Percentiles rank a stretch among this genome's conserved stretches.
Evolutionary conservation across 2,329 filamentous ascomycete genomes (phyloP).

Genomic region (Cladosporium oxysporum): DNA sequence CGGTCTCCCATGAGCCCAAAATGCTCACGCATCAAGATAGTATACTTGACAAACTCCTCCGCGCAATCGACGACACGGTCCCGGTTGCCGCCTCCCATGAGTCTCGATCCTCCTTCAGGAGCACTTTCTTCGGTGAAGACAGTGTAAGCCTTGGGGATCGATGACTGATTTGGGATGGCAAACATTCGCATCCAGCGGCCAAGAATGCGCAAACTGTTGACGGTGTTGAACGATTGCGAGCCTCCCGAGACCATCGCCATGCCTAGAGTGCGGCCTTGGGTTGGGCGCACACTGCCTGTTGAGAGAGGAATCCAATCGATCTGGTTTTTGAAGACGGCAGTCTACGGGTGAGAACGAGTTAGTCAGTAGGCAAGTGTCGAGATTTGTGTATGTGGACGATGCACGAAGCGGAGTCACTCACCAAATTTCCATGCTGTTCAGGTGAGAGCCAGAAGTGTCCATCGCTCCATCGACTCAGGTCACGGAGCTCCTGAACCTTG

Average conservation of each 20-base stretch:
- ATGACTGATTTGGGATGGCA: constrained; percentile 65
- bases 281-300: constrained; percentile 63
- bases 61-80: constrained; percentile 46
- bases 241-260: constrained; percentile 65
- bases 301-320: constrained; percentile 70
- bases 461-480: constrained; percentile 64
- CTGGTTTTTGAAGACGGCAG: constrained; percentile 68
- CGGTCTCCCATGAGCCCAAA: constrained; percentile 63
- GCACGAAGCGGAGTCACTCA: constrained; percentile 33
- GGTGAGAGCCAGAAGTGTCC: constrained; percentile 67
- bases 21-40: constrained; percentile 63
- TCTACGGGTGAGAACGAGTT: constrained; percentile 39
- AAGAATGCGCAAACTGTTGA: constrained; percentile 65
- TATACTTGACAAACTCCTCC: constrained; percentile 72
- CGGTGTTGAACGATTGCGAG: constrained; percentile 67
- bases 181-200: constrained; percentile 57
- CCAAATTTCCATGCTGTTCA: constrained; percentile 67
- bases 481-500: constrained; percentile 64
- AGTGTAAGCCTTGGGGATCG: constrained; percentile 63
- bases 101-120: constrained; percentile 32
- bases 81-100: constrained; percentile 30
- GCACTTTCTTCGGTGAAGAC: constrained; percentile 48
- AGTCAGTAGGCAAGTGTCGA: neutral
- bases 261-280: constrained; percentile 64
- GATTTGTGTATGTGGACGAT: neutral